Evolutionary conservation across 352 stramenopile genomes (phyloP).

Genomic region (Lagenidium giganteum): DNA sequence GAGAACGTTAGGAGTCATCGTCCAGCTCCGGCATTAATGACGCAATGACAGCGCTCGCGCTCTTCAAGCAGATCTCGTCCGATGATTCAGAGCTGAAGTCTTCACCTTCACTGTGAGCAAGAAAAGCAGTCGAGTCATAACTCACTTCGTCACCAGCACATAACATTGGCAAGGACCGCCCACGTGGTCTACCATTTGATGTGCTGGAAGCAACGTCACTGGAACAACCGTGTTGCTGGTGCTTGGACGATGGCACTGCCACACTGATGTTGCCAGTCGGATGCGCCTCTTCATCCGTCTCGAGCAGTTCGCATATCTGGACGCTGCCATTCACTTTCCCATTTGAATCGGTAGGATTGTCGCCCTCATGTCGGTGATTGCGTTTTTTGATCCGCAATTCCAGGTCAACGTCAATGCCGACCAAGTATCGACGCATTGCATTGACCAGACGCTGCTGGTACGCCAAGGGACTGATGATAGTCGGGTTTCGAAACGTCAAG

Average conservation of each 20-base stretch:
- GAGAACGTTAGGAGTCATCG: too few relatives aligned
- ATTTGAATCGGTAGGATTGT: too few relatives aligned
- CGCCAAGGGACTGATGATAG: conserved; percentile 74
- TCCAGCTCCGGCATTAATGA: conserved; percentile 14
- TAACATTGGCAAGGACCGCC: too few relatives aligned
- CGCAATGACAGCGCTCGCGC: conserved; percentile 6
- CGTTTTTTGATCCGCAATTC: conserved; percentile 67
- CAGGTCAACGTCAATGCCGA: conserved; percentile 71
- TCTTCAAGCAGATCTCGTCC: conserved; percentile 12
- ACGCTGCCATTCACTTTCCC: too few relatives aligned
- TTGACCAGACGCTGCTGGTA: conserved; percentile 82
- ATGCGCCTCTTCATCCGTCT: too few relatives aligned
- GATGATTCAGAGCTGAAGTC: conserved; percentile 15
- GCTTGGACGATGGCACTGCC: too few relatives aligned
- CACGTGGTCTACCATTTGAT: too few relatives aligned
- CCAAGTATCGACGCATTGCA: conserved; percentile 77
- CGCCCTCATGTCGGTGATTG: conserved; percentile 1
- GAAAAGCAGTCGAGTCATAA: conserved; percentile 1
- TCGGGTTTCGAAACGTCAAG: conserved; percentile 79
- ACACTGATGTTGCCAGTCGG: too few relatives aligned
- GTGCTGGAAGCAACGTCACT: too few relatives aligned
- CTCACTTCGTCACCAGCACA: too few relatives aligned
- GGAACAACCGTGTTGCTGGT: too few relatives aligned
- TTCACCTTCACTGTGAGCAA: conserved; percentile 22
- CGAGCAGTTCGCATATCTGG: too few relatives aligned